Evolutionary conservation across 768 basidiomycete genomes (phyloP), one percentile per base, ranked within the genome.

Genomic region (Trametes punicea): DNA sequence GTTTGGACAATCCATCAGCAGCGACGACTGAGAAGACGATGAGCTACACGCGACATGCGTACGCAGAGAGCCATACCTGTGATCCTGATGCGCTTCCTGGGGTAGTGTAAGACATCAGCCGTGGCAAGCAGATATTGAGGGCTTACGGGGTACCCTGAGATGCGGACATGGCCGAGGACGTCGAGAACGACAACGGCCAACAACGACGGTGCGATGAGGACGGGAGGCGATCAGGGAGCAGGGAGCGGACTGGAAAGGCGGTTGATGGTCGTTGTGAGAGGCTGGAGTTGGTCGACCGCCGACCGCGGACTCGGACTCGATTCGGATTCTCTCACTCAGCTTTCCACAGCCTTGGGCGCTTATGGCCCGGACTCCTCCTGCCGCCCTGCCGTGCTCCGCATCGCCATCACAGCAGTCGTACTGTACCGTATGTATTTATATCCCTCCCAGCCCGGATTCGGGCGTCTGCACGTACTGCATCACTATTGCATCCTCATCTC

Each of bases 1-100:
- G 89, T 76, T 96, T 97, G 44, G 88, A 88, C 18, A 97, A 75
- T 13, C 89, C 89, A 74, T 97, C 94, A 42, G 93, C 97, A 53
- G 97, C 96, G 60, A 99, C 94, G 60, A 95, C 94, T 97, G 64
- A 7, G n/a, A 15, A 21, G n/a, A 20, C 6, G 27, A 39, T 49
- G 51, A 60, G 46, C 15, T 30, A 29, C 16, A 34, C 16, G 39
- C 20, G 31, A 9, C 25, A 40, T 16, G 27, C 8, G 15, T 23
- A n/a, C 13, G 4, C 30, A 13, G 23, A 23, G 33, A 44, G 50
- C 66, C 78, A 40, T 20, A 88, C 89, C 88, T 60, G 88, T 90
- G 56, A 90, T 75, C 70, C 88, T 81, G 59, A 92, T 88, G 76
- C 85, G 87, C 80, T 87, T 87, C 60, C 77, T 80, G 65, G 49